Conservation (phyloP, 2,329 filamentous ascomycete species). For the Ascochyta viciae-villosae region DNA sequence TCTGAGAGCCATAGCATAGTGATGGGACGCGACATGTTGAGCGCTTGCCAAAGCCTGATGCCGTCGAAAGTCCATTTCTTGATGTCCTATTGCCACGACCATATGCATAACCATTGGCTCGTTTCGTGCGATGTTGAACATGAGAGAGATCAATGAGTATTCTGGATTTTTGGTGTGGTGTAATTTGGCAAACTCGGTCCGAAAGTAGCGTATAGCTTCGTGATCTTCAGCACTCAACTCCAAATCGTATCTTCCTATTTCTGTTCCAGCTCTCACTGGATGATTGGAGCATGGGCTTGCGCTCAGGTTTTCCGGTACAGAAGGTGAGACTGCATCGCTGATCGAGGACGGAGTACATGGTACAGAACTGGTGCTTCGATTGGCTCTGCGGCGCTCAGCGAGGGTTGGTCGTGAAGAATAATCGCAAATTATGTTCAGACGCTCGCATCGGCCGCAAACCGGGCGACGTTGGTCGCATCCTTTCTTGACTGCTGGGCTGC, state of each 20-base stretch:
- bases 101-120: conserved; percentile 50
- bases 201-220: conserved; percentile 48
- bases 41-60: not conserved
- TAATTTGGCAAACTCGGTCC: conserved; percentile 45
- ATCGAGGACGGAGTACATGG: conserved; percentile 22
- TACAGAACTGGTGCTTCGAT: not conserved
- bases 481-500: conserved; percentile 24
- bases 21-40: conserved; percentile 20
- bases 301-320: not conserved
- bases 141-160: conserved; percentile 47
- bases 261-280: not conserved
- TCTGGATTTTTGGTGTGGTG: conserved; percentile 50
- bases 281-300: not conserved
- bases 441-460: conserved; percentile 19
- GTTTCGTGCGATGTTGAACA: conserved; percentile 44
- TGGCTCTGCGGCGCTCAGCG: conserved; percentile 19
- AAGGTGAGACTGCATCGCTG: conserved; percentile 40
- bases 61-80: conserved; percentile 41
- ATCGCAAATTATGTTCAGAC: conserved; percentile 15
- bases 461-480: conserved; percentile 23
- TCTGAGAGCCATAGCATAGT: conserved; percentile 44
- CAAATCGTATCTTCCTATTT: conserved; percentile 24
- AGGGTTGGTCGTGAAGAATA: conserved; percentile 21
- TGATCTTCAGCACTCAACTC: conserved; percentile 41
- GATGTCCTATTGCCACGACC: conserved; percentile 43